These are phyloP conservation scores for Gymnopilus dilepis DNA, from an alignment of 768 basidiomycete genomes.

Conservation along the genomic window DNA sequence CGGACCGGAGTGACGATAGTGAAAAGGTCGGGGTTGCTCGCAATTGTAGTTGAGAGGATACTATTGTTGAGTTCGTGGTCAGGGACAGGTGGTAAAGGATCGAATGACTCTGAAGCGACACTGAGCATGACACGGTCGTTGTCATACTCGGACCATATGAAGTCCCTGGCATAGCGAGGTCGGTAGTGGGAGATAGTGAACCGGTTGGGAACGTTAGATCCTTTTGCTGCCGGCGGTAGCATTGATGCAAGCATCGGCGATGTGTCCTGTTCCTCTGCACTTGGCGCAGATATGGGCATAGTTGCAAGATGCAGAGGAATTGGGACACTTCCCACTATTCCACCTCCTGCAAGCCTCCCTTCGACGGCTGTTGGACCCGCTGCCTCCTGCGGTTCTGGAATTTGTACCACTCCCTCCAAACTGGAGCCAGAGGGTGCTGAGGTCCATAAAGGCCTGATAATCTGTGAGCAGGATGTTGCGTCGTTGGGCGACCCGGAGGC, in stretches of 20 bases:
- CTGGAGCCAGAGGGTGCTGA: constrained; percentile 18
- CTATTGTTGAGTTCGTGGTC: neutral
- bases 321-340: constrained; percentile 23
- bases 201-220: neutral
- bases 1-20: constrained; percentile 6
- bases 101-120: neutral
- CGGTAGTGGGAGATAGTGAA: constrained; percentile 10
- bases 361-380: too few species aligned
- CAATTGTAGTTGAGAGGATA: too few species aligned
- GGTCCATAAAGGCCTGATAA: constrained; percentile 18
- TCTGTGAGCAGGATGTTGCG: constrained; percentile 22
- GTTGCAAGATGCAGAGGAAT: constrained; percentile 15
- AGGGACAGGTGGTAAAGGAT: constrained; percentile 6
- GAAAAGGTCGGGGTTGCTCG: constrained; percentile 5
- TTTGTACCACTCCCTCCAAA: neutral
- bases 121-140: neutral
- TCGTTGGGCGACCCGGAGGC: too few species aligned
- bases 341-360: constrained; percentile 19
- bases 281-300: constrained; percentile 24
- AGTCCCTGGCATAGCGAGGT: constrained; percentile 1
- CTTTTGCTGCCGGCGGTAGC: neutral
- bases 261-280: constrained; percentile 17
- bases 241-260: neutral
- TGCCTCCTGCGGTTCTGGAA: neutral
- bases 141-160: neutral